A percentile compares a stretch with the other conserved stretches of the same genome.
These are phyloP conservation scores for Pisolithus orientalis DNA, from an alignment of 768 basidiomycete species.

Conservation along the genomic window DNA sequence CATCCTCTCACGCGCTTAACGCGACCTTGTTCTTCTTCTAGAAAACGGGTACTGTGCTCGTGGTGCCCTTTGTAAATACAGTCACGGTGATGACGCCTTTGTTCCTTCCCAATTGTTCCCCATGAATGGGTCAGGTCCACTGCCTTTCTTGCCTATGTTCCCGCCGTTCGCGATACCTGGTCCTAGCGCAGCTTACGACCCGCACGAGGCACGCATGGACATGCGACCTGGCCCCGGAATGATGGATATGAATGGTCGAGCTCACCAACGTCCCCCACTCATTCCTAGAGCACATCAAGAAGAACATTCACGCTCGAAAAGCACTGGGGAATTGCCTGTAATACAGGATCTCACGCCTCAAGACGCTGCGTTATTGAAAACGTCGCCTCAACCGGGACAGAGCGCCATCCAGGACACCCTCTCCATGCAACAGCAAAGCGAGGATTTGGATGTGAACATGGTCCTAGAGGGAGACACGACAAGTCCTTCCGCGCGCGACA, in stretches of 20 bases:
- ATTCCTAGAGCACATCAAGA: conserved; percentile 52
- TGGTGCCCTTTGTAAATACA: conserved; percentile 85
- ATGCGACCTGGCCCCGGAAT: conserved; percentile 50
- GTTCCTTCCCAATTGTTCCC: conserved; percentile 65
- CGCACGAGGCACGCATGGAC: conserved; percentile 75
- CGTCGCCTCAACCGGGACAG: conserved; percentile 20
- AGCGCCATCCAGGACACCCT: conserved; percentile 2
- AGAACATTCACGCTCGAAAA: conserved; percentile 38
- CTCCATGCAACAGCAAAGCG: conserved; percentile 5
- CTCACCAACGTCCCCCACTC: conserved; percentile 49
- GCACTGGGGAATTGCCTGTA: conserved; percentile 72
- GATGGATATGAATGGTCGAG: conserved; percentile 25
- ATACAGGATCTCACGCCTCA: conserved; percentile 78
- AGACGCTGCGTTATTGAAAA: conserved; percentile 26
- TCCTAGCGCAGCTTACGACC: conserved; percentile 58
- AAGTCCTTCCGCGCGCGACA: conserved; percentile 11
- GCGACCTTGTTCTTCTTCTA: conserved; percentile 25
- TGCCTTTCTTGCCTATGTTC: conserved; percentile 74
- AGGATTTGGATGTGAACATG: conserved; percentile 26
- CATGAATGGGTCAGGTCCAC: conserved; percentile 38
- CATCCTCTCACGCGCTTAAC: conserved; percentile 2
- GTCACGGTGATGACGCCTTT: conserved; percentile 86
- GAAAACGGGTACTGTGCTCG: conserved; percentile 90
- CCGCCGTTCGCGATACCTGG: conserved; percentile 48
- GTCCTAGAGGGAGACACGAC: conserved; percentile 14